Conservation (phyloP, 1,284 basidiomycete species). For the Cryptococcus hybrid region DNA sequence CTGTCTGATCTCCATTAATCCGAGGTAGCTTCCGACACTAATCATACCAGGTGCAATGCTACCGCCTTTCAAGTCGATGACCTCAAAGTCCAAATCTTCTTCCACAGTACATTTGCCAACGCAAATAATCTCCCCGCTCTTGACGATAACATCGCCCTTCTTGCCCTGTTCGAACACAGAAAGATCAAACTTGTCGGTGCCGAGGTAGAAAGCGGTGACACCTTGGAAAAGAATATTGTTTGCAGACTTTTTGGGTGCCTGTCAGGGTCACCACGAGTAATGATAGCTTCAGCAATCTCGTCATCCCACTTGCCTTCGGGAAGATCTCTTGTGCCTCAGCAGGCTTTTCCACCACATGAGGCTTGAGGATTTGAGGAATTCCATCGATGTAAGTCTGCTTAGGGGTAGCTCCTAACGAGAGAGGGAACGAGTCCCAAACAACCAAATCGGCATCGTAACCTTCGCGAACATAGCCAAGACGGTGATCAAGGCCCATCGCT, state of each 20-base stretch:
- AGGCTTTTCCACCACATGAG: constrained; percentile 41
- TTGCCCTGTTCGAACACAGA: constrained; percentile 11
- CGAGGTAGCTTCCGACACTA: constrained; percentile 49
- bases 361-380: constrained; percentile 50
- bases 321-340: constrained; percentile 40
- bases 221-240: constrained; percentile 47
- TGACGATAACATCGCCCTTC: constrained; percentile 35
- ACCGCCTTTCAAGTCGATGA: constrained; percentile 51
- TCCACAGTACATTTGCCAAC: constrained; percentile 27
- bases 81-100: constrained; percentile 19
- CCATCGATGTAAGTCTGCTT: constrained; percentile 62
- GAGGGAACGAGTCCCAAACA: constrained; percentile 83
- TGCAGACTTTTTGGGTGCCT: constrained; percentile 29
- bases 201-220: constrained; percentile 35
- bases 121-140: constrained; percentile 49
- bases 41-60: constrained; percentile 49
- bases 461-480: constrained; percentile 69
- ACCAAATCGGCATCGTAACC: constrained; percentile 67
- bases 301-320: constrained; percentile 42
- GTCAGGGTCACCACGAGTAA: constrained; percentile 45
- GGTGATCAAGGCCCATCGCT: constrained; percentile 73
- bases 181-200: constrained; percentile 2
- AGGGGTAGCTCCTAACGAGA: constrained; percentile 63
- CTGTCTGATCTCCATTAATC: constrained; percentile 51
- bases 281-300: constrained; percentile 38